phyloP scores from a whole-genome alignment of 306 rosid genomes.

The Quercus gilva region DNA sequence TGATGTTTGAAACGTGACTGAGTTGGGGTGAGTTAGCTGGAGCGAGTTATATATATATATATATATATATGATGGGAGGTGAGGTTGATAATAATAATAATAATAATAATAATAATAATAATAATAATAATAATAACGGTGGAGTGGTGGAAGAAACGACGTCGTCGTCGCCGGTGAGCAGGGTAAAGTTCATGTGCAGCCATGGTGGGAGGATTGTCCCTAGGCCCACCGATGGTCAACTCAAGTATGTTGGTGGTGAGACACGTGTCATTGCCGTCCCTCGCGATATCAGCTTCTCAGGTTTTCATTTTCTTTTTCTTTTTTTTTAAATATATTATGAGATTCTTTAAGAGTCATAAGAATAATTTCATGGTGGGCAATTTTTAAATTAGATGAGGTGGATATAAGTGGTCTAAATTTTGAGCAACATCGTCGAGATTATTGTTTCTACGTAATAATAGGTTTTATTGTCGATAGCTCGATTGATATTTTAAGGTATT shows the following conservation, averaged over 20 bases:
- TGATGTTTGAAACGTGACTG: too few relatives aligned
- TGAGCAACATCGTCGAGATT: too few relatives aligned
- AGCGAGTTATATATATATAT: too few relatives aligned
- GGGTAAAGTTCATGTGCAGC: constrained; percentile 77
- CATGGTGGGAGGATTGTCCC: constrained; percentile 84
- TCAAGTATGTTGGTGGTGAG: constrained; percentile 88
- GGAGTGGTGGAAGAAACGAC: constrained; percentile 12
- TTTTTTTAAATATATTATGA: too few relatives aligned
- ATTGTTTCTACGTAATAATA: too few relatives aligned
- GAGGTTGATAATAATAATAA: neutral
- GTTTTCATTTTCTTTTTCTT: constrained; percentile 8
- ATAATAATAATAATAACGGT: neutral
- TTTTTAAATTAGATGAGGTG: too few relatives aligned
- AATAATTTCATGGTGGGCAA: too few relatives aligned
- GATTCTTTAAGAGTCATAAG: too few relatives aligned
- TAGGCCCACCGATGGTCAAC: constrained; percentile 59
- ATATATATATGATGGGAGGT: constrained; percentile 25
- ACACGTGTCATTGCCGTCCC: constrained; percentile 68
- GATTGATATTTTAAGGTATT: too few relatives aligned
- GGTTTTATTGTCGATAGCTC: too few relatives aligned
- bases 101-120: neutral
- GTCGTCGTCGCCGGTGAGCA: constrained; percentile 42
- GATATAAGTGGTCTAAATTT: too few relatives aligned
- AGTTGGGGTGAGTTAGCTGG: too few relatives aligned
- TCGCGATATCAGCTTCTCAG: constrained; percentile 51